These are phyloP conservation scores for Fusarium sp. DNA, from an alignment of 2,329 filamentous ascomycete species.

Conservation along the genomic window DNA sequence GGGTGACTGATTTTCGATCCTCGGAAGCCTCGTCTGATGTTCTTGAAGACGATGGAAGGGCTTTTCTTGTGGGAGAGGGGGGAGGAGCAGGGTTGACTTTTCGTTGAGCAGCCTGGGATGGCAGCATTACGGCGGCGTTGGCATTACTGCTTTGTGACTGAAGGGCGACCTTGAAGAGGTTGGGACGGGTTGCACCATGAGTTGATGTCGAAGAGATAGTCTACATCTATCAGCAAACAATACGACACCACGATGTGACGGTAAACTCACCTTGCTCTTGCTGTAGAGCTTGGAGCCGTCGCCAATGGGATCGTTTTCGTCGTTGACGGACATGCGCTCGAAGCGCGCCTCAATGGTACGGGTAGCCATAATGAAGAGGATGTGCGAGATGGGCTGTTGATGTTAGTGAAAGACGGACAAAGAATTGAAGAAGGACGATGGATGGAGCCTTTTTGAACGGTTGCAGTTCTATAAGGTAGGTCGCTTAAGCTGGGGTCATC, in stretches of 20 bases:
- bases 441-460: slow-evolving; percentile 25
- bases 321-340: slow-evolving; percentile 88
- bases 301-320: slow-evolving; percentile 78
- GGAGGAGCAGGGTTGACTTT: slow-evolving; percentile 56
- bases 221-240: slow-evolving; percentile 54
- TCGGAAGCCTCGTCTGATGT: slow-evolving; percentile 61
- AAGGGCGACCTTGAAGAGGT: slow-evolving; percentile 86
- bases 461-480: slow-evolving; percentile 16
- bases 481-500: slow-evolving; percentile 26
- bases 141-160: slow-evolving; percentile 79
- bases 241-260: background rate
- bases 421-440: slow-evolving; percentile 24
- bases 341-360: slow-evolving; percentile 86
- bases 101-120: slow-evolving; percentile 72
- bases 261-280: slow-evolving; percentile 77
- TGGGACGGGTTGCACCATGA: slow-evolving; percentile 73
- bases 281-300: slow-evolving; percentile 67
- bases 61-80: slow-evolving; percentile 65
- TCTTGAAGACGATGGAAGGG: slow-evolving; percentile 55
- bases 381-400: slow-evolving; percentile 18
- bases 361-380: slow-evolving; percentile 68
- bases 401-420: slow-evolving; percentile 39
- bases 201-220: slow-evolving; percentile 48
- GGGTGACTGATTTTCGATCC: slow-evolving; percentile 63
- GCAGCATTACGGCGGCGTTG: slow-evolving; percentile 72